A percentile compares a stretch with the other conserved stretches of the same genome.
Evolutionary conservation across 768 basidiomycete species (phyloP).

Genomic region (Russula griseocarnosa): DNA sequence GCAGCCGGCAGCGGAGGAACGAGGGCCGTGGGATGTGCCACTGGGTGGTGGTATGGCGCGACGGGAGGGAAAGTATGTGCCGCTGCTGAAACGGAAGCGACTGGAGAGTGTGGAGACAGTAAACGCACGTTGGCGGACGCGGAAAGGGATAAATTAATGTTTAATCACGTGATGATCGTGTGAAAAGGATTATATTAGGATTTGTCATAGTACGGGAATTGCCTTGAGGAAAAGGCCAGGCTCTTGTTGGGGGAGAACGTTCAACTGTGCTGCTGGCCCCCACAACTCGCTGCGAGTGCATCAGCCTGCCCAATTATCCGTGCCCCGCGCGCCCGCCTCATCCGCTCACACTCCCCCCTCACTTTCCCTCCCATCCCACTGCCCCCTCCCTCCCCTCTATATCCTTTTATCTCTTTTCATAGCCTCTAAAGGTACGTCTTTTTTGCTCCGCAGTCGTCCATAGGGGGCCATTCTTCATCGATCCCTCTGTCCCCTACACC

Average conservation of each 20-base stretch:
- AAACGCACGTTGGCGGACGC: slow-evolving; percentile 72
- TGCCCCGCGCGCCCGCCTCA: slow-evolving; percentile 22
- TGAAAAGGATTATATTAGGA: background rate
- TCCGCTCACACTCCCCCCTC: slow-evolving; percentile 15
- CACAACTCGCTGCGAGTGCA: slow-evolving; percentile 15
- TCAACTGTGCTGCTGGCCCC: slow-evolving; percentile 24
- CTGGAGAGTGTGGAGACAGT: slow-evolving; percentile 65
- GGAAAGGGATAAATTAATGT: background rate
- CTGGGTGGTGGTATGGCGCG: slow-evolving; percentile 69
- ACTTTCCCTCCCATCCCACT: slow-evolving; percentile 15
- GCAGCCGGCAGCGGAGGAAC: slow-evolving; percentile 30
- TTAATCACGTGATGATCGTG: background rate
- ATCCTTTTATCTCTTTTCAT: background rate
- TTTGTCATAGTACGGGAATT: slow-evolving; percentile 16
- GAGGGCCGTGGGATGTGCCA: slow-evolving; percentile 48
- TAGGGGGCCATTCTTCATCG: slow-evolving; percentile 14
- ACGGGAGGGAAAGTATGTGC: slow-evolving; percentile 59
- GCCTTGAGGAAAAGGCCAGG: slow-evolving; percentile 15
- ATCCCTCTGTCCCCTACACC: slow-evolving; percentile 7
- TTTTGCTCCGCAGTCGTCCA: background rate
- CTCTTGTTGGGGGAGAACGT: slow-evolving; percentile 2
- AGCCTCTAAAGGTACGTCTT: slow-evolving; percentile 18
- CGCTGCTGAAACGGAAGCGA: slow-evolving; percentile 61
- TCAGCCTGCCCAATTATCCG: slow-evolving; percentile 20
- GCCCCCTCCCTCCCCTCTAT: slow-evolving; percentile 2